phyloP scores from a whole-genome alignment of 2,329 filamentous ascomycete genomes.

The Orbilia quercus region DNA sequence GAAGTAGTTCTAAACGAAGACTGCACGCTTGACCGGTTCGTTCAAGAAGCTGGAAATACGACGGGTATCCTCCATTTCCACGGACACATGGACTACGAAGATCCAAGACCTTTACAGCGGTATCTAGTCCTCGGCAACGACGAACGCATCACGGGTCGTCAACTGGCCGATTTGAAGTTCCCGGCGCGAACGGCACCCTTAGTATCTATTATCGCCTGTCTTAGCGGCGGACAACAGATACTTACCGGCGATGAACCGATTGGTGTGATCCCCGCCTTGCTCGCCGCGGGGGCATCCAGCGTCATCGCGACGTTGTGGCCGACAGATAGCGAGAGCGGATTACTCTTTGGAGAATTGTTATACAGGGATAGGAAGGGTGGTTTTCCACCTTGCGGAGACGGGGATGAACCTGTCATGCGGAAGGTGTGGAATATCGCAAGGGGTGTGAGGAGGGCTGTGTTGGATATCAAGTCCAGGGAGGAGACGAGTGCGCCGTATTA shows the following conservation, averaged over 20 bases:
- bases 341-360: conserved; percentile 34
- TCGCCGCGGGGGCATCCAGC: conserved; percentile 35
- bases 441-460: conserved; percentile 10
- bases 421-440: conserved; percentile 41
- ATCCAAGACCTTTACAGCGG: conserved; percentile 28
- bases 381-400: neutral
- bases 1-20: conserved; percentile 18
- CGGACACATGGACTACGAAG: conserved; percentile 48
- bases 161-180: conserved; percentile 40
- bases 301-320: conserved; percentile 52
- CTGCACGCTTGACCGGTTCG: conserved; percentile 9
- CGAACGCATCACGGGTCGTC: conserved; percentile 21
- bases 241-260: conserved; percentile 39
- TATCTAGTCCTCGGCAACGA: conserved; percentile 20
- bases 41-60: conserved; percentile 1
- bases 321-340: conserved; percentile 29
- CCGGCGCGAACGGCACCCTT: conserved; percentile 28
- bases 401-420: neutral
- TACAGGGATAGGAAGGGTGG: conserved; percentile 26
- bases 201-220: conserved; percentile 39
- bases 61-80: conserved; percentile 49
- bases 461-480: conserved; percentile 30
- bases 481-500: conserved; percentile 47
- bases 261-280: conserved; percentile 37
- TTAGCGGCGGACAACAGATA: conserved; percentile 31